These are phyloP conservation scores for Leccinum sublutescens DNA, from an alignment of 768 basidiomycete species.

Conservation along the genomic window DNA sequence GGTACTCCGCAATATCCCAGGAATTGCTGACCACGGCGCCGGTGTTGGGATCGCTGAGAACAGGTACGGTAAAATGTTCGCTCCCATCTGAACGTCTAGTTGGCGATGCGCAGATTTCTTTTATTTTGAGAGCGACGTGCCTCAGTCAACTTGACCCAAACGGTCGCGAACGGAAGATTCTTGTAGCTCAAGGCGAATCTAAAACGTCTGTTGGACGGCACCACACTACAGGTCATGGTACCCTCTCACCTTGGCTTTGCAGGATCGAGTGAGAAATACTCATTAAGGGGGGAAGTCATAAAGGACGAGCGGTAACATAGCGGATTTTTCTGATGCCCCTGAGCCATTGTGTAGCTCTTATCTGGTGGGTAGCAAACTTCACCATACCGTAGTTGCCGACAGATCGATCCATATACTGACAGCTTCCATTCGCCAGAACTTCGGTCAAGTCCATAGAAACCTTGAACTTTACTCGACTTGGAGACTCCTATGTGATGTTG, in stretches of 20 bases:
- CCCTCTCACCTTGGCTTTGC: conserved; percentile 36
- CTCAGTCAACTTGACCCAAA: conserved; percentile 36
- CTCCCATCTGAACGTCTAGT: conserved; percentile 19
- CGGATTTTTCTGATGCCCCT: background rate
- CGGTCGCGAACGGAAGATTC: conserved; percentile 31
- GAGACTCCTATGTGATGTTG: background rate
- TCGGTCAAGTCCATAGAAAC: background rate
- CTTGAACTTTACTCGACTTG: background rate
- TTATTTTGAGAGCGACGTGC: conserved; percentile 18
- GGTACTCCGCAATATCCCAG: conserved; percentile 33
- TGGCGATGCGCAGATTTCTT: conserved; percentile 27
- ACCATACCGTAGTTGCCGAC: background rate
- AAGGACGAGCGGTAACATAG: conserved; percentile 32
- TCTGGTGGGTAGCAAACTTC: background rate
- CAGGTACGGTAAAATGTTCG: conserved; percentile 32
- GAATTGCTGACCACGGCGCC: conserved; percentile 31
- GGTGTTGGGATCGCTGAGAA: conserved; percentile 33
- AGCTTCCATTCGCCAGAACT: background rate
- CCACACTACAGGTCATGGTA: background rate
- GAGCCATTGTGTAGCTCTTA: background rate
- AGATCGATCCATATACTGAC: background rate
- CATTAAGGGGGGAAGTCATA: conserved; percentile 36
- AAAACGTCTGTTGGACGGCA: background rate
- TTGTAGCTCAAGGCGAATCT: conserved; percentile 35
- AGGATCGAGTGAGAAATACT: conserved; percentile 36